Evolutionary conservation across 1,139 yeast species (phyloP), one percentile per base, ranked within the genome.

Genomic region (Casaregolazyma suthepensis): DNA sequence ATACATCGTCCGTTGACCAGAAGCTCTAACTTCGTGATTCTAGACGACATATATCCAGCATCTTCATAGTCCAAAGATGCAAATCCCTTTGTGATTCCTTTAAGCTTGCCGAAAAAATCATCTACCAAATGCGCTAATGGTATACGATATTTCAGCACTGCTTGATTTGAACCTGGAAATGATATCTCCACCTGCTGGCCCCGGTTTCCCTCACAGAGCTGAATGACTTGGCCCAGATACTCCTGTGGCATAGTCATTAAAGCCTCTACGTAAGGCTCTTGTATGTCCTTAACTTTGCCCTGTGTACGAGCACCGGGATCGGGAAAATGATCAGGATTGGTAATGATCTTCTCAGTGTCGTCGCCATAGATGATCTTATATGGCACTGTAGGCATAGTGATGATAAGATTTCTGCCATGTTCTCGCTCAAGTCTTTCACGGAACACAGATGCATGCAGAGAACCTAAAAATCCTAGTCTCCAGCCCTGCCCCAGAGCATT

Each of bases 361-460:
- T 86, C 82, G 22, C 63, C 58, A 66, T 79, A 83, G 13, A 80
- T 74, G 13, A 93, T 74, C 63, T 85, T 82, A 67, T 89, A 93
- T 0, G 99, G 99, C 10, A 93, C 99, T 0, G 98, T 91, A 1
- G 99, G 98, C 2, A 96, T 91, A 0, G 99, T 93, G 56, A 93
- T 83, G 59, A 93, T 90, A 59, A 93, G 79, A 56, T 88, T 85
- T 1, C 96, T 91, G 2, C 98, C 98, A 64, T 93, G 93, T 66
- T 93, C 99, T 58, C 86, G 87, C 62, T 90, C 96, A 55, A 93
- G 74, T 52, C 99, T 74, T 63, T 93, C 97, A 61, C 87, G 85
- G 70, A 93, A 93, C 1, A 93, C 98, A 18, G 96, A 85, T 0
- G 98, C 97, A 74, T 93, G 99, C 40, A 93, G 71, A 0, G 97